Evolutionary conservation across 495 filamentous ascomycete species (phyloP).

Genomic region (Penicillium diatomitis): DNA sequence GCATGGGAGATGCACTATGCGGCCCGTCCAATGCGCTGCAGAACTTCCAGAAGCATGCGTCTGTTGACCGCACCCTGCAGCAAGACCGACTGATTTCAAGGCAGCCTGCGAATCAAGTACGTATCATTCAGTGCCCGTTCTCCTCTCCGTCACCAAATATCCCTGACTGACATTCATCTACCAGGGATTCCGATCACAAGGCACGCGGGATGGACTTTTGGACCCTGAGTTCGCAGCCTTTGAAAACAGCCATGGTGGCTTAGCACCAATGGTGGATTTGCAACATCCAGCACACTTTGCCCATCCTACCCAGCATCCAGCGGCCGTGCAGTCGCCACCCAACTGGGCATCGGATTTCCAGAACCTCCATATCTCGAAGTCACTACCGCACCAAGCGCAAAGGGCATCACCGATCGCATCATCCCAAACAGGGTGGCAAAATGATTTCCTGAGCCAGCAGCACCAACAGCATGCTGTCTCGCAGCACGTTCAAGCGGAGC

Average conservation of each 20-base stretch:
- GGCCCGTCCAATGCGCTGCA: slow-evolving; percentile 85
- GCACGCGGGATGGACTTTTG: slow-evolving; percentile 43
- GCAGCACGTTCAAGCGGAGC: slow-evolving; percentile 14
- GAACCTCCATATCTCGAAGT: slow-evolving; percentile 34
- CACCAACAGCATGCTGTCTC: slow-evolving; percentile 17
- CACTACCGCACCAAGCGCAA: slow-evolving; percentile 26
- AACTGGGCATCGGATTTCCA: slow-evolving; percentile 46
- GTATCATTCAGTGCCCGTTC: neutral
- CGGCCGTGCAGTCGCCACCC: slow-evolving; percentile 12
- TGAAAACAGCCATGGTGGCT: slow-evolving; percentile 41
- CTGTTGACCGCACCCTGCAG: slow-evolving; percentile 70
- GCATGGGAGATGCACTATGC: slow-evolving; percentile 77
- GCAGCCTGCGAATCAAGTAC: slow-evolving; percentile 48
- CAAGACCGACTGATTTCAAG: slow-evolving; percentile 63
- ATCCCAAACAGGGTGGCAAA: slow-evolving; percentile 40
- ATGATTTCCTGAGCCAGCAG: slow-evolving; percentile 44
- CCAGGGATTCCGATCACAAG: slow-evolving; percentile 56
- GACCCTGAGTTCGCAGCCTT: slow-evolving; percentile 68
- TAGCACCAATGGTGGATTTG: slow-evolving; percentile 18
- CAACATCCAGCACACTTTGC: slow-evolving; percentile 24
- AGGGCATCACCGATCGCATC: slow-evolving; percentile 19
- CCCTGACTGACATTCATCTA: slow-evolving; percentile 6
- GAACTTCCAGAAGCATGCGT: slow-evolving; percentile 71
- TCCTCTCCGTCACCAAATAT: neutral
- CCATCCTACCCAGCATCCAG: slow-evolving; percentile 7